Base-by-base conservation (phyloP, 208 protist genomes). In the Angomonas desouzai region DNA sequence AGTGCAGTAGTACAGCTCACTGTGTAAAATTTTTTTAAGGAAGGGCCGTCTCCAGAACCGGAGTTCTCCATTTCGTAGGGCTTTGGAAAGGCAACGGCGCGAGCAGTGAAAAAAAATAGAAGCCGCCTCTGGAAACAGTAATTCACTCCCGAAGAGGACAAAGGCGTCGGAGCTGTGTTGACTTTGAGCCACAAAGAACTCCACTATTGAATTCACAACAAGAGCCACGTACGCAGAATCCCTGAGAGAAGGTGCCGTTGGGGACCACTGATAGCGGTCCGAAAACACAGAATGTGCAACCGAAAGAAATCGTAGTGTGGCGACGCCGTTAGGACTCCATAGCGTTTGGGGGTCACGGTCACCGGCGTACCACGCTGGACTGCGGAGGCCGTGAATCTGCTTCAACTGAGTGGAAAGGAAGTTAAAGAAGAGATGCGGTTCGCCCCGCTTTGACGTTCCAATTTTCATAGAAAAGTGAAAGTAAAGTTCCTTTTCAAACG, bases 401-500 rank as follows among this genome's bases (percentile, higher is more conserved):
- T 73, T 64, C 45, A 79, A 70, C 45, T 80, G 51, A 7, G 81
- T 72, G 3, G 56, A 27, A 11, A 93, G 63, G 58, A 88, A 93
- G 9, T 72, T 59, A 62, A 93, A 93, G 60, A 91, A 89, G 64
- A 89, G 80, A 36, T 89, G 87, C 10, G 87, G 79, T 33, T 88
- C 72, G 23, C 77, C 64, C 10, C 70, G 53, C 30, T 66, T 59
- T 1, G 78, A 79, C 23, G 87, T 91, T 13, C 62, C 68, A 16
- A 58, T 61, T 6, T 82, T 80, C 0, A 59, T 27, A 29, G 57
- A 45, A 57, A 93, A 93, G 62, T 93, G 87, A 63, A 77, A 93
- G 45, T 64, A 67, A 60, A 93, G 66, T 64, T 87, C 78, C 57
- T 68, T 80, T 62, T 79, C 79, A 33, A 83, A 74, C 18, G 74